These are phyloP conservation scores for Colletotrichum tabaci DNA, from an alignment of 2,329 filamentous ascomycete species.

Conservation along the genomic window DNA sequence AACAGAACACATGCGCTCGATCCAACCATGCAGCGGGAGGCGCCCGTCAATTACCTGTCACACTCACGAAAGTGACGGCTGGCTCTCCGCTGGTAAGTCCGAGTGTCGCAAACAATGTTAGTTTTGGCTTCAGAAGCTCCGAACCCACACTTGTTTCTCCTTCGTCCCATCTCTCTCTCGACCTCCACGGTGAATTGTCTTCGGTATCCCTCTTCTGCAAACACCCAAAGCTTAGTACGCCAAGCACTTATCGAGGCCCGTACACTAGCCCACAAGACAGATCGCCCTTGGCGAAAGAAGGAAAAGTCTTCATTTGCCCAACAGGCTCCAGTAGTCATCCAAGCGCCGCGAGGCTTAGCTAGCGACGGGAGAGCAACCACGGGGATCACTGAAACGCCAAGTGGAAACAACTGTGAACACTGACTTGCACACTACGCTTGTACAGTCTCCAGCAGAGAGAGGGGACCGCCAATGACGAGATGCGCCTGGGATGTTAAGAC, in stretches of 20 bases:
- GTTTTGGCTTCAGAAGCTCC: constrained; percentile 37
- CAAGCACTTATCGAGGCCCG: constrained; percentile 25
- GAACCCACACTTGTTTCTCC: constrained; percentile 33
- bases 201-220: constrained; percentile 31
- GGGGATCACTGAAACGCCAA: constrained; percentile 40
- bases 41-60: constrained; percentile 3
- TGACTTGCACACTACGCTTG: background rate
- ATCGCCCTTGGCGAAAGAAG: constrained; percentile 30
- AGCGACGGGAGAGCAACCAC: constrained; percentile 33
- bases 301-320: background rate
- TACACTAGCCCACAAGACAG: constrained; percentile 3
- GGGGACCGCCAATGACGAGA: constrained; percentile 11
- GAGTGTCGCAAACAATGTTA: constrained; percentile 32
- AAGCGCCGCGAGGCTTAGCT: constrained; percentile 21
- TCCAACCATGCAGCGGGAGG: constrained; percentile 8
- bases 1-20: background rate
- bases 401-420: constrained; percentile 33
- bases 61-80: constrained; percentile 15
- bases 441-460: background rate
- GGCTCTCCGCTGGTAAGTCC: constrained; percentile 9
- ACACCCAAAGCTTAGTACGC: constrained; percentile 34
- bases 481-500: background rate
- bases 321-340: background rate
- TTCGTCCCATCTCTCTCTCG: constrained; percentile 26
- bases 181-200: constrained; percentile 9